Conservation (phyloP, 768 basidiomycete species). For the Gymnopilus junonius region DNA sequence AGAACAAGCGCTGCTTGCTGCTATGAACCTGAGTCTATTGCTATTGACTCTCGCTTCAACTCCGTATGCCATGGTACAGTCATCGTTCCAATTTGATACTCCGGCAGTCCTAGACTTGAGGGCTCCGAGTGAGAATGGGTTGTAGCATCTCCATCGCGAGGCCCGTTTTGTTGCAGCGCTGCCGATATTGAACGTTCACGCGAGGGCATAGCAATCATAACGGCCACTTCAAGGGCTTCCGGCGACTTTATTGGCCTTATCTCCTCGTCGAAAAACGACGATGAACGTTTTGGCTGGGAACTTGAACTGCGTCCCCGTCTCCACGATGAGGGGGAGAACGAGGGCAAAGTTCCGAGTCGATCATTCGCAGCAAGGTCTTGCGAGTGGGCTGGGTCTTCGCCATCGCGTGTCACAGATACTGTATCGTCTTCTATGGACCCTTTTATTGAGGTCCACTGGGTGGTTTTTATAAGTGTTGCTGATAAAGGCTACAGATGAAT, state of each 20-base stretch:
- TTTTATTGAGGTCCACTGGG: background rate
- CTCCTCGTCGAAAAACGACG: background rate
- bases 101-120: background rate
- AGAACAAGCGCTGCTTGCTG: background rate
- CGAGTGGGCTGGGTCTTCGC: background rate
- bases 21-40: background rate
- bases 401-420: background rate
- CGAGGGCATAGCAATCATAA: conserved; percentile 2
- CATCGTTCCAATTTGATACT: conserved; percentile 1
- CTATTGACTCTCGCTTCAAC: background rate
- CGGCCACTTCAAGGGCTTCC: background rate
- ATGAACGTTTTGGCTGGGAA: background rate
- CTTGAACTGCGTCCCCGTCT: background rate
- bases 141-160: background rate
- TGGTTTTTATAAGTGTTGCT: background rate
- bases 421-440: background rate
- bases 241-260: background rate
- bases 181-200: background rate
- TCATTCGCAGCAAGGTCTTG: background rate
- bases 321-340: background rate
- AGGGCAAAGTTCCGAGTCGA: background rate
- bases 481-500: background rate
- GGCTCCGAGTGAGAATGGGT: background rate
- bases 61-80: background rate
- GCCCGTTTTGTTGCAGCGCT: background rate